These are phyloP conservation scores for Trichoderma simmonsii DNA, from an alignment of 2,329 filamentous ascomycete species.

Conservation along the genomic window DNA sequence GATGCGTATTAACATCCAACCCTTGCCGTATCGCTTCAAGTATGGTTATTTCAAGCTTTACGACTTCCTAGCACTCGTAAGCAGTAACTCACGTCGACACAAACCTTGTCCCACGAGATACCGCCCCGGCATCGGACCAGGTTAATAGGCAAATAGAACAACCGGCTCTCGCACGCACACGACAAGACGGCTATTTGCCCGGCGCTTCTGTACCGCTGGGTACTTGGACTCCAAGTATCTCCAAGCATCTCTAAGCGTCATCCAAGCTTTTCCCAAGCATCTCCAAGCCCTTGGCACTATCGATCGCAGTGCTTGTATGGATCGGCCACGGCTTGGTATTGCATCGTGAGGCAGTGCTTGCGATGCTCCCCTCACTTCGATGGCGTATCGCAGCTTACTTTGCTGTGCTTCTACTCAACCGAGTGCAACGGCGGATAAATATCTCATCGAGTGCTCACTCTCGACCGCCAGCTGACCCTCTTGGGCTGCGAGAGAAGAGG, in stretches of 20 bases:
- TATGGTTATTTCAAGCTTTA: not conserved
- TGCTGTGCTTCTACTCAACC: not conserved
- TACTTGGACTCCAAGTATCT: not conserved
- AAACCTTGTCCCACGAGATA: not conserved
- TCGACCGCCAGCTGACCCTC: not conserved
- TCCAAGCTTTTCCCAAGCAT: not conserved
- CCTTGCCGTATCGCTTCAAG: not conserved
- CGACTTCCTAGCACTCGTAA: not conserved
- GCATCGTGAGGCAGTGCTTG: constrained; percentile 1
- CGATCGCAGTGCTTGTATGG: not conserved
- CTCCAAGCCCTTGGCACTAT: constrained; percentile 1
- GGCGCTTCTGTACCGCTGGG: not conserved
- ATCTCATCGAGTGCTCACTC: not conserved
- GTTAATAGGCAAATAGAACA: not conserved
- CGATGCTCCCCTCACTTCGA: not conserved
- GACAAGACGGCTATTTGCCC: constrained; percentile 5
- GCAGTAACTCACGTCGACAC: not conserved
- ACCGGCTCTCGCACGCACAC: not conserved
- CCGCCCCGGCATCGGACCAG: constrained; percentile 11
- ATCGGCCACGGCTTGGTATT: not conserved
- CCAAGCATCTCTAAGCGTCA: not conserved
- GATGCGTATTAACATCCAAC: not conserved
- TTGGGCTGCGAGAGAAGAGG: not conserved
- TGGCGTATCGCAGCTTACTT: not conserved
- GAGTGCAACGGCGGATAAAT: constrained; percentile 1